Conservation (phyloP, 768 basidiomycete species). For the Hirschioporus abietinus region DNA sequence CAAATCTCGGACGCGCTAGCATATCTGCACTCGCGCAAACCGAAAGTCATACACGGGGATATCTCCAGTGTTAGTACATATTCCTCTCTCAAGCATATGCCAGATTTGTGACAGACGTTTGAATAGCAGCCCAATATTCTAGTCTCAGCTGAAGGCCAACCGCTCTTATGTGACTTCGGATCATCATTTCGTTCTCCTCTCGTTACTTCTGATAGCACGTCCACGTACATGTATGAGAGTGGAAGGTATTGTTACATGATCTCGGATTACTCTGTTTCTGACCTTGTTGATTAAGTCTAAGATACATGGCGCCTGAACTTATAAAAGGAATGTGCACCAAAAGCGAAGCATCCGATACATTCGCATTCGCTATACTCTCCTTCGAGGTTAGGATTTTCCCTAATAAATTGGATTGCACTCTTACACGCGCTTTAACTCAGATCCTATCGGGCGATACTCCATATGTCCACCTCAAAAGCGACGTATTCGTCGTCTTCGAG, state of each 20-base stretch:
- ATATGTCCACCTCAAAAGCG: neutral
- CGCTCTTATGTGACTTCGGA: neutral
- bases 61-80: neutral
- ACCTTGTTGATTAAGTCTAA: neutral
- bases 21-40: neutral
- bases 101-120: too few species aligned
- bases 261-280: neutral
- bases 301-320: neutral
- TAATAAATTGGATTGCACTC: neutral
- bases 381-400: neutral
- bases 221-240: too few species aligned
- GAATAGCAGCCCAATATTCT: neutral
- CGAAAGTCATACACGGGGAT: neutral
- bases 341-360: neutral
- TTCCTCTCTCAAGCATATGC: too few species aligned
- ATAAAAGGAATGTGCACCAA: neutral
- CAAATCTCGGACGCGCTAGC: neutral
- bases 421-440: neutral
- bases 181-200: neutral
- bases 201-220: neutral
- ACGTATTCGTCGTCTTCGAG: neutral
- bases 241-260: neutral
- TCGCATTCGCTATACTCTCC: neutral
- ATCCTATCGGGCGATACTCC: neutral
- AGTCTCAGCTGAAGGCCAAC: neutral